Evolutionary conservation across 768 basidiomycete species (phyloP).

Genomic region (Boletales sp.): DNA sequence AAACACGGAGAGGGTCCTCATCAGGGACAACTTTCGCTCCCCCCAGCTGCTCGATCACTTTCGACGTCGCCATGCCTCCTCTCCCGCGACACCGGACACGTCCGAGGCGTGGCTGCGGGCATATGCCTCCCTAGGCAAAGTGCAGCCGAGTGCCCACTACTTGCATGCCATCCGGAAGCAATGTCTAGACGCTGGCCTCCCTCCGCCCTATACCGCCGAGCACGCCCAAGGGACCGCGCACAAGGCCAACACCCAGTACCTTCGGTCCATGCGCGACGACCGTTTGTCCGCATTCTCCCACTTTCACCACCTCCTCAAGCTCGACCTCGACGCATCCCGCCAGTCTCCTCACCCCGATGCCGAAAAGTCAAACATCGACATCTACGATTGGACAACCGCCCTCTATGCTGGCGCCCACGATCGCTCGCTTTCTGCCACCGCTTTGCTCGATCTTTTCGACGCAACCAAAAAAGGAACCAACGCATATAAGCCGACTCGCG

Average conservation of each 20-base stretch:
- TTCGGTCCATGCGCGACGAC: constrained; percentile 40
- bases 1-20: constrained; percentile 42
- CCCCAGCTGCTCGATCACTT: constrained; percentile 48
- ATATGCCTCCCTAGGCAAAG: constrained; percentile 21
- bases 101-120: constrained; percentile 23
- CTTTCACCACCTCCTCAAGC: constrained; percentile 36
- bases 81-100: neutral
- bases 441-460: constrained; percentile 38
- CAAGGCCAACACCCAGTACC: constrained; percentile 41
- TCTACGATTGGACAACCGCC: constrained; percentile 46
- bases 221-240: constrained; percentile 22
- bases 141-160: constrained; percentile 40
- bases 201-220: constrained; percentile 21
- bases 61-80: constrained; percentile 14
- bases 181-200: constrained; percentile 14
- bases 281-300: constrained; percentile 46
- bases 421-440: constrained; percentile 24
- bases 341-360: neutral
- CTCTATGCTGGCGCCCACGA: constrained; percentile 46
- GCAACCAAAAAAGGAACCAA: constrained; percentile 24
- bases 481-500: constrained; percentile 39
- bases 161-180: constrained; percentile 35
- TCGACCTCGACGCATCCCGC: constrained; percentile 18
- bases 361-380: constrained; percentile 33
- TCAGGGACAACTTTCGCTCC: constrained; percentile 50